phyloP scores from a whole-genome alignment of 192 early-diverging fungal genomes.

The Coemansia sp. region DNA sequence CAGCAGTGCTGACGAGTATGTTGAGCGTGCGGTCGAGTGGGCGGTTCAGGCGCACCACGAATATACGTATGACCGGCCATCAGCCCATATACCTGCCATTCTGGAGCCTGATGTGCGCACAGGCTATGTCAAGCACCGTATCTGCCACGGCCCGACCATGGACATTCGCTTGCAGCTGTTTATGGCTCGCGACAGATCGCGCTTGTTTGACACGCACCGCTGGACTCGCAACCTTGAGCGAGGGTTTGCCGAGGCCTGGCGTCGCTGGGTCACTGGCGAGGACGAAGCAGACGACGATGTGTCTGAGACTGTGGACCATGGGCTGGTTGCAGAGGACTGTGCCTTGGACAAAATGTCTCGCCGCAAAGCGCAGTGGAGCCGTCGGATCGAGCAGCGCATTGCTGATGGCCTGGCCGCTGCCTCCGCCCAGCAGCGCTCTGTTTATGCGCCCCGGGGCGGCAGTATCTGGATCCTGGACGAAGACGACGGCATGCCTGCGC shows the following conservation, averaged over 20 bases:
- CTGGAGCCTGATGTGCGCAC: conserved; percentile 34
- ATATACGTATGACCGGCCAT: conserved; percentile 20
- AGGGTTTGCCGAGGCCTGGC: conserved; percentile 71
- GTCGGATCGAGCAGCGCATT: conserved; percentile 33
- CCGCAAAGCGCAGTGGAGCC: conserved; percentile 25
- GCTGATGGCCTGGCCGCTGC: conserved; percentile 4
- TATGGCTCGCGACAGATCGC: conserved; percentile 72
- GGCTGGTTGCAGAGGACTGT: neutral
- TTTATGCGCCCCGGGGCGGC: conserved; percentile 42
- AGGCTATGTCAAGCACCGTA: conserved; percentile 28
- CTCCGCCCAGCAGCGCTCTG: neutral
- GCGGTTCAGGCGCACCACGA: conserved; percentile 50
- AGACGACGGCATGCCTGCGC: conserved; percentile 52
- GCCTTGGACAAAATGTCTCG: conserved; percentile 6
- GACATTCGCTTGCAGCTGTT: conserved; percentile 71
- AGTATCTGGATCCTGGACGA: conserved; percentile 53
- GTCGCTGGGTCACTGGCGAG: conserved; percentile 61
- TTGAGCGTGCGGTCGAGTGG: conserved; percentile 64
- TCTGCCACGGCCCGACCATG: conserved; percentile 56
- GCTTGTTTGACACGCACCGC: conserved; percentile 82
- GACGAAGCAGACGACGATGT: conserved; percentile 22
- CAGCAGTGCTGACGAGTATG: conserved; percentile 61
- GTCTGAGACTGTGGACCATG: neutral
- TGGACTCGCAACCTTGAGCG: conserved; percentile 84
- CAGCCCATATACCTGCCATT: conserved; percentile 12